Conservation (phyloP, 2,329 filamentous ascomycete genomes). For the Xylariomycetidae sp. region DNA sequence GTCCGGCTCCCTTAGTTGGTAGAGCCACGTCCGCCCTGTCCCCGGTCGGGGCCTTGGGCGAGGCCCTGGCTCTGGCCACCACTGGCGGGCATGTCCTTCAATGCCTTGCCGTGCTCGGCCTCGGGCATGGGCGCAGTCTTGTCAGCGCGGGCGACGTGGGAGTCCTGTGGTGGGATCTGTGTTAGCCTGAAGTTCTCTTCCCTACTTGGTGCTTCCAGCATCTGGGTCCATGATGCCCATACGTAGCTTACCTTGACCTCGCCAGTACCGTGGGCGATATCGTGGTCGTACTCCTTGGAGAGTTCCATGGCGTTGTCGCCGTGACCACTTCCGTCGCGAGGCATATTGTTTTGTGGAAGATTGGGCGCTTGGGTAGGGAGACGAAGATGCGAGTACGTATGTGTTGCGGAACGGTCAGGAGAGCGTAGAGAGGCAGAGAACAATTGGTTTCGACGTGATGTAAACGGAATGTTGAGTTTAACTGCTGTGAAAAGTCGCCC, state of each 20-base stretch:
- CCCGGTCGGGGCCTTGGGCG: constrained; percentile 32
- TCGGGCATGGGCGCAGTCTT: constrained; percentile 45
- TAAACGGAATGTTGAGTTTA: too few relatives aligned
- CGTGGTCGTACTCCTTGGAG: constrained; percentile 29
- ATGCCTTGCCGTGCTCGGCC: constrained; percentile 36
- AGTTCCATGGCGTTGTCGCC: constrained; percentile 35
- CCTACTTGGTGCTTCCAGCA: too few relatives aligned
- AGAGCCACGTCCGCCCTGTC: constrained; percentile 33
- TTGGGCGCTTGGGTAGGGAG: too few relatives aligned
- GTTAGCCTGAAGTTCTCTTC: neutral
- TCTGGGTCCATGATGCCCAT: too few relatives aligned
- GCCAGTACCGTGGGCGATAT: constrained; percentile 40
- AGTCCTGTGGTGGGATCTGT: constrained; percentile 11
- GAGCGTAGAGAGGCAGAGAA: too few relatives aligned
- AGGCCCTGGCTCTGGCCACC: constrained; percentile 39
- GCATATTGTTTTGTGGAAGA: too few relatives aligned
- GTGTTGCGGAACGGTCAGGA: too few relatives aligned
- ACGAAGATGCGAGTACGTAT: too few relatives aligned
- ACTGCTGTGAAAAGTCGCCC: too few relatives aligned
- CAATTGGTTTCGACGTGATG: too few relatives aligned
- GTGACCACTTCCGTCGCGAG: constrained; percentile 43
- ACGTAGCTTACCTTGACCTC: constrained; percentile 30
- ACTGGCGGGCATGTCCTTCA: constrained; percentile 35
- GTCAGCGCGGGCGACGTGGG: constrained; percentile 39
- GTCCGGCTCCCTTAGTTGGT: too few relatives aligned